These are phyloP conservation scores for Fusarium nurragi DNA, from an alignment of 2,329 filamentous ascomycete species.

Conservation along the genomic window DNA sequence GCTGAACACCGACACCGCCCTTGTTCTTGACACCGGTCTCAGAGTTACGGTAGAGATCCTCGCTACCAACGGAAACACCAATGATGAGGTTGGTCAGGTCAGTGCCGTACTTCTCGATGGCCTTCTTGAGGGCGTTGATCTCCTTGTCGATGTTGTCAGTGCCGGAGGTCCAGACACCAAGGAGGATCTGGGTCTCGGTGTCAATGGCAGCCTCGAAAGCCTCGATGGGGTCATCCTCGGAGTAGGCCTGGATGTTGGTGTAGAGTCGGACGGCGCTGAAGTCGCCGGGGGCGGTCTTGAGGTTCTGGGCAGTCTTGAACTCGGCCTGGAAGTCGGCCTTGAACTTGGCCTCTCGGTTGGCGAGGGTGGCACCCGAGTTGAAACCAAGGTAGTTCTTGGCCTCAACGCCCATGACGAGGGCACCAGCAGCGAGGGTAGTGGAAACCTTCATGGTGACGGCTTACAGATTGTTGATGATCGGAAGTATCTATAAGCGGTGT, in stretches of 20 bases:
- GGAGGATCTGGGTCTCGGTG: constrained; percentile 68
- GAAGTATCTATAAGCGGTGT: constrained; percentile 22
- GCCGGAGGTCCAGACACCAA: constrained; percentile 71
- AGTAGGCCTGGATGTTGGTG: constrained; percentile 72
- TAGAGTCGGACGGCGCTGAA: constrained; percentile 72
- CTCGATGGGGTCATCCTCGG: constrained; percentile 79
- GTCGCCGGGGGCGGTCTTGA: constrained; percentile 56
- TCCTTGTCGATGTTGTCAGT: constrained; percentile 65
- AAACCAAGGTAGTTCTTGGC: constrained; percentile 63
- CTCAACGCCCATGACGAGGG: constrained; percentile 53
- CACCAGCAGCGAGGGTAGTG: constrained; percentile 50
- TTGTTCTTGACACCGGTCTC: constrained; percentile 71
- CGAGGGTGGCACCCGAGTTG: constrained; percentile 60
- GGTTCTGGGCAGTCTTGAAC: constrained; percentile 54
- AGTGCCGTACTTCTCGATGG: constrained; percentile 62
- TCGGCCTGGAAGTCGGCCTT: constrained; percentile 59
- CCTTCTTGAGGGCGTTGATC: constrained; percentile 67
- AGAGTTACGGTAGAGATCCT: constrained; percentile 72
- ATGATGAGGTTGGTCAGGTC: constrained; percentile 66
- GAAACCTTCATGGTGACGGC: constrained; percentile 56
- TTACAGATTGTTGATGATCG: constrained; percentile 21
- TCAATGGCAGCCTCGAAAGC: constrained; percentile 78
- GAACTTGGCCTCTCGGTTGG: constrained; percentile 62
- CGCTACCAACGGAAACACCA: constrained; percentile 72
- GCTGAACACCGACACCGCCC: constrained; percentile 67